Evolutionary conservation across 257 asterid species (phyloP).

Genomic region (Lithospermum erythrorhizon): DNA sequence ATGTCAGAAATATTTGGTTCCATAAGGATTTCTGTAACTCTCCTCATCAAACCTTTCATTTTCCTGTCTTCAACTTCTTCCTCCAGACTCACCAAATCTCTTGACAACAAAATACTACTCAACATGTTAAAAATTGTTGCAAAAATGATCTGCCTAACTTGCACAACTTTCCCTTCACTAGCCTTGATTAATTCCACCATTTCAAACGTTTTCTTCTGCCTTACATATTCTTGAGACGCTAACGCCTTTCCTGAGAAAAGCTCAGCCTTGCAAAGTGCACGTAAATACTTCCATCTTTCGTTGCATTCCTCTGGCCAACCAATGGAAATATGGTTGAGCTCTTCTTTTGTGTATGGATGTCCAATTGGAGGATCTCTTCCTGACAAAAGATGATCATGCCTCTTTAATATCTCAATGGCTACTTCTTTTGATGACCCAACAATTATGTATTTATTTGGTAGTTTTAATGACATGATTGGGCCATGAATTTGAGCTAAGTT

Average conservation of each 20-base stretch:
- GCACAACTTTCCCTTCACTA: slow-evolving; percentile 15
- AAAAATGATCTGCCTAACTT: slow-evolving; percentile 15
- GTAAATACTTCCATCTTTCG: slow-evolving; percentile 5
- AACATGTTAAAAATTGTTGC: slow-evolving; percentile 25
- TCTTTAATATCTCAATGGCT: slow-evolving; percentile 26
- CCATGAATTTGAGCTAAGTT: slow-evolving; percentile 12
- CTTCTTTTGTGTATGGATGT: slow-evolving; percentile 8
- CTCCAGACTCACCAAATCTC: slow-evolving; percentile 16
- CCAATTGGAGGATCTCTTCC: slow-evolving; percentile 24
- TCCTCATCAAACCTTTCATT: slow-evolving; percentile 10
- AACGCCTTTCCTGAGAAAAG: slow-evolving; percentile 10
- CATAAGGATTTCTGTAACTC: background rate
- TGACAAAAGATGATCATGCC: slow-evolving; percentile 20
- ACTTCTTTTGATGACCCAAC: slow-evolving; percentile 12
- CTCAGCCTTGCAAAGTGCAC: slow-evolving; percentile 1
- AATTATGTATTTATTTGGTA: slow-evolving; percentile 6
- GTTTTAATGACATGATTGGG: slow-evolving; percentile 8
- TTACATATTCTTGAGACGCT: slow-evolving; percentile 16
- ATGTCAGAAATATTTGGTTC: slow-evolving; percentile 23
- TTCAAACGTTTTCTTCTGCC: slow-evolving; percentile 20
- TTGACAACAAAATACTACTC: slow-evolving; percentile 21
- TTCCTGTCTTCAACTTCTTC: slow-evolving; percentile 13
- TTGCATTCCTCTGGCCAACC: slow-evolving; percentile 23
- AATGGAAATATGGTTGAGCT: slow-evolving; percentile 17
- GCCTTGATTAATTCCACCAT: slow-evolving; percentile 22